Evolutionary conservation across 139 green algal genomes (phyloP), one percentile per base, ranked within the genome.

Genomic region (Tetradesmus lagerheimii): DNA sequence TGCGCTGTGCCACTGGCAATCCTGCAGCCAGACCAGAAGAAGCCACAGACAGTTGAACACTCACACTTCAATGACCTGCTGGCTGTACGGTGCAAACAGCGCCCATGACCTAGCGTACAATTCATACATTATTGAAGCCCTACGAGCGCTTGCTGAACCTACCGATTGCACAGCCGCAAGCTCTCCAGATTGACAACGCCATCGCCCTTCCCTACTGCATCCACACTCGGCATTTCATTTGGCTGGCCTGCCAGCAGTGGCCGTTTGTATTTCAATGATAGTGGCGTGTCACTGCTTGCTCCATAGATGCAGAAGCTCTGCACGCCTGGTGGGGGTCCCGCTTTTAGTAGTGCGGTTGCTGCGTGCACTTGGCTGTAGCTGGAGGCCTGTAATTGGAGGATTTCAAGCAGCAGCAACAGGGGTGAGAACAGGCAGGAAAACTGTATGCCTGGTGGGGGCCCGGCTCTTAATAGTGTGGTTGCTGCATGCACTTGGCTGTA

Each of bases 231-330:
- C 18, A 62, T 11, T 0, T 83, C 79, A 64, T 84, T 84, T 4
- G 41, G 27, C 27, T 35, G 27, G 20, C 79, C 39, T 23, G 79
- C 38, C 27, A 62, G n/a, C 23, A 84, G 38, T 20, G 15, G 23
- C 20, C 23, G 27, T 0, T 9, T 18, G n/a, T 67, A 84, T 27
- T 64, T 84, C 39, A 34, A 67, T 0, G 79, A 66, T 27, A 66
- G 15, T 5, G 79, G 38, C 11, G 79, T 84, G 27, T 84, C 79
- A 27, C 27, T 35, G n/a, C 39, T 64, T 6, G n/a, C 27, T 6
- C 79, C 39, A 34, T 84, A 84, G 5, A 84, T 84, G 39, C 79
- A 84, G 79, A 39, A 84, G 79, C 38, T 84, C 23, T 84, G n/a
- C 38, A 84, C 79, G 18, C 57, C 39, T 35, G 41, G 39, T 34